Conservation (phyloP, 2,329 filamentous ascomycete species). For the Trichophyton schoenleinii region DNA sequence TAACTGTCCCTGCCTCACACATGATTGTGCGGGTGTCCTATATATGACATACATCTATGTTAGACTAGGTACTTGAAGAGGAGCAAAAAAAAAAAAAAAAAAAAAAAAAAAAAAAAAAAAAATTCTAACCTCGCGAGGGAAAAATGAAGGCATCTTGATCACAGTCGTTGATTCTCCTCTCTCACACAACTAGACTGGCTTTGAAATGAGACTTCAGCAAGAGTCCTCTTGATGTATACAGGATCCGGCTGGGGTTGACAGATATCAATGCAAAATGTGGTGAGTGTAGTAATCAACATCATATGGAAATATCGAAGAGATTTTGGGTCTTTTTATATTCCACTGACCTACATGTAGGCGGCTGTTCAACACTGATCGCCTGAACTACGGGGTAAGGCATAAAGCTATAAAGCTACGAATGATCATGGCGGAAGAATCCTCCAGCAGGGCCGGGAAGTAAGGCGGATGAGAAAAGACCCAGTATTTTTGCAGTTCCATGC, state of each 20-base stretch:
- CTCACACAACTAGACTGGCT: neutral
- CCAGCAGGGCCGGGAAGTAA: neutral
- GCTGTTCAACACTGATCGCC: neutral
- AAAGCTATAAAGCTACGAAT: neutral
- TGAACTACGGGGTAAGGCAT: neutral
- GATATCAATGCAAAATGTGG: neutral
- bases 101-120: no score
- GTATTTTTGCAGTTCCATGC: neutral
- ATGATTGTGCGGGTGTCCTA: neutral
- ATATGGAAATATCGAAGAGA: neutral
- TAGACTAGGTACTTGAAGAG: neutral
- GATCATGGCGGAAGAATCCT: neutral
- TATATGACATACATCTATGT: neutral
- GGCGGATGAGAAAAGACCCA: neutral
- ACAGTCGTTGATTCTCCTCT: neutral
- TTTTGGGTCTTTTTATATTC: neutral
- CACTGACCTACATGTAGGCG: neutral
- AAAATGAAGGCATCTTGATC: neutral
- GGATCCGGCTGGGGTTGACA: neutral
- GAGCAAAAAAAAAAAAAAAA: neutral
- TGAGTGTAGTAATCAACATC: neutral
- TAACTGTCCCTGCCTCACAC: constrained; percentile 7
- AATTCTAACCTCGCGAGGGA: neutral
- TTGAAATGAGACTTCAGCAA: neutral
- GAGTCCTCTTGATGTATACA: neutral